A percentile compares a stretch with the other conserved stretches of the same genome.
phyloP scores from a whole-genome alignment of 2,329 filamentous ascomycete genomes.

The Sphaerulina vaccinii region DNA sequence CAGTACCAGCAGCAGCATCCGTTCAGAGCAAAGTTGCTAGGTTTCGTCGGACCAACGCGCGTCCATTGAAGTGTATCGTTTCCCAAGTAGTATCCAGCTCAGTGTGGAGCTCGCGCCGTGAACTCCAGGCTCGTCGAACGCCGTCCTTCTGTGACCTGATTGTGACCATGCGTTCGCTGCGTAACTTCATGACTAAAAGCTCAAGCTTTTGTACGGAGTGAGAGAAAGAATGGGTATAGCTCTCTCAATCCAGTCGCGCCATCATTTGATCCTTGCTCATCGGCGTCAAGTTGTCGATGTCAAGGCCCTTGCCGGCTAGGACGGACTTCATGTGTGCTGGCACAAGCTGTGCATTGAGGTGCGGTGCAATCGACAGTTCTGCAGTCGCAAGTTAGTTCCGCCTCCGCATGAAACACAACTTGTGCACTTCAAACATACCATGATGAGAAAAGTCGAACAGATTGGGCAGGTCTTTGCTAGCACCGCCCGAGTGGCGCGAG shows the following conservation, averaged over 20 bases:
- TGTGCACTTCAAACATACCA: conserved; percentile 55
- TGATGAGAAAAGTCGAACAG: conserved; percentile 94
- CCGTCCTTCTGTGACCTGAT: conserved; percentile 25
- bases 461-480: conserved; percentile 75
- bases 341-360: conserved; percentile 83
- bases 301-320: conserved; percentile 71
- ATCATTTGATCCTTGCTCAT: conserved; percentile 95
- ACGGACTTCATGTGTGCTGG: conserved; percentile 75
- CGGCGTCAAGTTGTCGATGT: conserved; percentile 91
- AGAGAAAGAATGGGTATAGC: conserved; percentile 10
- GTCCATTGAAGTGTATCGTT: conserved; percentile 14
- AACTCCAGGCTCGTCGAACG: conserved; percentile 33
- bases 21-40: conserved; percentile 13
- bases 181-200: conserved; percentile 43
- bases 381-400: conserved; percentile 17
- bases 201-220: conserved; percentile 21
- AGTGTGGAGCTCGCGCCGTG: conserved; percentile 21
- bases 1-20: too few species aligned
- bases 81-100: conserved; percentile 20
- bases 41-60: conserved; percentile 11
- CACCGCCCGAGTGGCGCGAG: conserved; percentile 81
- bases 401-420: not conserved
- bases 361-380: conserved; percentile 95
- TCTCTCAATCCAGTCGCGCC: conserved; percentile 79
- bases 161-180: conserved; percentile 34